These are phyloP conservation scores for Lagenidium sp. DNA, from an alignment of 352 stramenopile genomes.

Conservation along the genomic window DNA sequence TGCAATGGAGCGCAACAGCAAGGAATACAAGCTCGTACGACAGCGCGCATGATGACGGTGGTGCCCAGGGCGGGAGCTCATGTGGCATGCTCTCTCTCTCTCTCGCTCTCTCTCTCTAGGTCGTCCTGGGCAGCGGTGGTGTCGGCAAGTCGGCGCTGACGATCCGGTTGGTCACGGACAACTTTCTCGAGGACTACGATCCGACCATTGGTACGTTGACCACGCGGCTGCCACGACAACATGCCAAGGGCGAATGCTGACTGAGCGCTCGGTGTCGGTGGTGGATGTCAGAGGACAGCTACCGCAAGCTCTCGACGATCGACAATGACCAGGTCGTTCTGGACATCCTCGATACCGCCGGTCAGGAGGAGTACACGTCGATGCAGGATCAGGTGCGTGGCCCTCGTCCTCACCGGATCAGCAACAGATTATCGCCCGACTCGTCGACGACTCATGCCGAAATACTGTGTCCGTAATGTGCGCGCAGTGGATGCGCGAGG, in stretches of 20 bases:
- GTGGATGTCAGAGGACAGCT: conserved; percentile 83
- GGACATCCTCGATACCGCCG: conserved; percentile 89
- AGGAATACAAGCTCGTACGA: conserved; percentile 79
- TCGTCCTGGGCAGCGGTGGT: conserved; percentile 85
- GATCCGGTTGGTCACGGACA: conserved; percentile 88
- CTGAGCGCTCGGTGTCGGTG: not conserved
- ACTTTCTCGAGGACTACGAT: conserved; percentile 92
- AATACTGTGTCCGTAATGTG: conserved; percentile 1
- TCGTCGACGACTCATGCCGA: too few species aligned
- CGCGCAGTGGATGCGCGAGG: conserved; percentile 87
- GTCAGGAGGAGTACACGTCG: conserved; percentile 89
- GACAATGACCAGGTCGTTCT: conserved; percentile 75
- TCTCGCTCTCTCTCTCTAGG: conserved; percentile 17
- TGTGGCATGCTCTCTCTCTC: not conserved
- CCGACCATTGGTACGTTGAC: conserved; percentile 73
- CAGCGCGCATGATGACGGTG: not conserved
- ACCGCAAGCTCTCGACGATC: conserved; percentile 86
- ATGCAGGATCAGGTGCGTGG: conserved; percentile 83
- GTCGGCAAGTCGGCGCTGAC: conserved; percentile 90
- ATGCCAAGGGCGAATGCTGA: too few species aligned
- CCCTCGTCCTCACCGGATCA: not conserved
- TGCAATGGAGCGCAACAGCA: conserved; percentile 44
- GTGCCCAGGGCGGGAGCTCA: not conserved
- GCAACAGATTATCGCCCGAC: too few species aligned
- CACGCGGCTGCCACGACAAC: not conserved